Percentiles rank a stretch among this genome's conserved stretches.
Evolutionary conservation across 805 yeast species (phyloP).

Genomic region (Yamadazyma paraphyllophila): DNA sequence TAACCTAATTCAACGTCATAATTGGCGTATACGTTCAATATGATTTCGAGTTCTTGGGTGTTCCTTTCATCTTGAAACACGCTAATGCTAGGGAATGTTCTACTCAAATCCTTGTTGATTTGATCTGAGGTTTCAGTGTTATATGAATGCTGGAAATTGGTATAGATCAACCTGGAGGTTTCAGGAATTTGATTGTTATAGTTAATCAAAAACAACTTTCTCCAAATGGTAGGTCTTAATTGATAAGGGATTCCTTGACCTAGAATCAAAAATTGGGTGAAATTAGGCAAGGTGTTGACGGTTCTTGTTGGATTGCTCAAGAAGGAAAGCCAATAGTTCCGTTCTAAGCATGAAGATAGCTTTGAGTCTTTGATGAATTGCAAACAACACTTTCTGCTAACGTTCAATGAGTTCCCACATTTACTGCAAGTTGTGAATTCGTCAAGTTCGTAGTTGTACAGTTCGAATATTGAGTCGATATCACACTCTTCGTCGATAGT

Average conservation of each 20-base stretch:
- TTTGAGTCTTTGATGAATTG: constrained; percentile 18
- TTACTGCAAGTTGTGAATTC: constrained; percentile 32
- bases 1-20: constrained; percentile 66
- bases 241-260: constrained; percentile 46
- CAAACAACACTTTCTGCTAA: constrained; percentile 24
- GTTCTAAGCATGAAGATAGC: constrained; percentile 28
- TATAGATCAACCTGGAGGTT: constrained; percentile 30
- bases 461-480: constrained; percentile 14
- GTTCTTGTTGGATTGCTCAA: constrained; percentile 45
- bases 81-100: constrained; percentile 57
- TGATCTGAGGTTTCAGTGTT: constrained; percentile 37
- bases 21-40: constrained; percentile 60
- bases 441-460: constrained; percentile 25
- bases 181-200: constrained; percentile 31
- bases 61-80: constrained; percentile 47
- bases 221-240: constrained; percentile 46
- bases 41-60: constrained; percentile 47
- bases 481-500: constrained; percentile 2
- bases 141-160: constrained; percentile 44
- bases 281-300: constrained; percentile 45
- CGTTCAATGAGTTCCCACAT: constrained; percentile 25
- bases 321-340: constrained; percentile 45
- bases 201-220: constrained; percentile 32
- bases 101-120: constrained; percentile 55
- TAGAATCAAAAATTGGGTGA: constrained; percentile 42